These are phyloP conservation scores for Blastocystis sp. DNA, from an alignment of 352 stramenopile genomes.

Conservation along the genomic window DNA sequence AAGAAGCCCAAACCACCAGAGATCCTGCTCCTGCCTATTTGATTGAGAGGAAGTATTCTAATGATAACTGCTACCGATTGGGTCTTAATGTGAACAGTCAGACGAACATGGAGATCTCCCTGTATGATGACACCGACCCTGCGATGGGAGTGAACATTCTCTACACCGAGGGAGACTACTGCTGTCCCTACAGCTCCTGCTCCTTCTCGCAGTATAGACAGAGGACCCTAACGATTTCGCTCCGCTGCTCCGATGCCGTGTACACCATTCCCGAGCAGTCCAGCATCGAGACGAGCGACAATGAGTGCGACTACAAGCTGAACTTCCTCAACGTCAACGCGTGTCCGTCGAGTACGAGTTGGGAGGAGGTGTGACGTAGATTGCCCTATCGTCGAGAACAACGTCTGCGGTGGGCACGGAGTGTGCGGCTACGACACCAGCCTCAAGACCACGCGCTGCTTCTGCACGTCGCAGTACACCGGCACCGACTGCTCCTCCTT, in stretches of 20 bases:
- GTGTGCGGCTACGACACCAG: constrained; percentile 58
- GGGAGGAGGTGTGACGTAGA: neutral
- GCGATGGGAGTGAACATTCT: constrained; percentile 39
- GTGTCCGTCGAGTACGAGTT: neutral
- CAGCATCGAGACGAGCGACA: constrained; percentile 21
- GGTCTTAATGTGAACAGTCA: neutral
- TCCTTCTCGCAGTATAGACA: neutral
- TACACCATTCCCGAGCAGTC: neutral
- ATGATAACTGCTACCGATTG: neutral
- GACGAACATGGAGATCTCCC: neutral
- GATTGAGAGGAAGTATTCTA: neutral
- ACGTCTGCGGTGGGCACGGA: constrained; percentile 44
- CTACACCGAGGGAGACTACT: constrained; percentile 49
- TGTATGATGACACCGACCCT: constrained; percentile 45
- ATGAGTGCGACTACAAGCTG: constrained; percentile 33
- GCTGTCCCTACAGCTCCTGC: neutral
- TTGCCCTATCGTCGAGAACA: constrained; percentile 44
- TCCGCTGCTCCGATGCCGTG: constrained; percentile 4
- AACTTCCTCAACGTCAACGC: constrained; percentile 24
- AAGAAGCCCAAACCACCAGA: neutral
- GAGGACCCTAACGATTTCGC: neutral
- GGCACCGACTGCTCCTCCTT: constrained; percentile 27
- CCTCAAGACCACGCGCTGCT: constrained; percentile 29
- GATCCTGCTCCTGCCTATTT: constrained; percentile 35
- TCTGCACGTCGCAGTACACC: neutral